phyloP scores from a whole-genome alignment of 768 basidiomycete genomes.

The Saitozyma podzolica region DNA sequence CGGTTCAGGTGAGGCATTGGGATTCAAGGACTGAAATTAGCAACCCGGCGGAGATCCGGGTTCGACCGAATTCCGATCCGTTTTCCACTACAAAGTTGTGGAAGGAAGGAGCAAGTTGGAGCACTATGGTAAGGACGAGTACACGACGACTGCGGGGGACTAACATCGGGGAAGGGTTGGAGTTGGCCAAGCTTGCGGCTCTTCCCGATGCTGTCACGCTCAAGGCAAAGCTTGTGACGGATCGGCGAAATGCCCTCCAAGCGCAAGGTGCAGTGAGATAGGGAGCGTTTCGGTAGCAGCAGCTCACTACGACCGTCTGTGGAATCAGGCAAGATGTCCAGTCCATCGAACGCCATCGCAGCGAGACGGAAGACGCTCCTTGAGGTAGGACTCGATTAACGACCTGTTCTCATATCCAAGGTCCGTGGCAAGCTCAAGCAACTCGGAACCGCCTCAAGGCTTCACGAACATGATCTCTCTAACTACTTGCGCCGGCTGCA shows the following conservation, averaged over 20 bases:
- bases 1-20: slow-evolving; percentile 64
- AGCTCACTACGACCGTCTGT: background rate
- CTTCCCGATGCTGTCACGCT: slow-evolving; percentile 76
- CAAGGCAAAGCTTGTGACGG: slow-evolving; percentile 62
- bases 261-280: slow-evolving; percentile 57
- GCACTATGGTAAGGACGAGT: slow-evolving; percentile 47
- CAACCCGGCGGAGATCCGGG: slow-evolving; percentile 17
- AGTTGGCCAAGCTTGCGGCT: slow-evolving; percentile 83
- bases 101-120: slow-evolving; percentile 41
- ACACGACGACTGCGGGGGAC: background rate
- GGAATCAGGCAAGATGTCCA: background rate
- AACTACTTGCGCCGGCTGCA: background rate
- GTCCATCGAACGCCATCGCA: slow-evolving; percentile 4
- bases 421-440: too few species aligned
- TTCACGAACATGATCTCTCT: background rate
- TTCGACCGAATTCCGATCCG: slow-evolving; percentile 33
- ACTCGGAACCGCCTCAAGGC: background rate
- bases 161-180: slow-evolving; percentile 63
- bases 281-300: background rate
- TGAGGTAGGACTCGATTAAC: background rate
- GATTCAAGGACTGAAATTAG: background rate
- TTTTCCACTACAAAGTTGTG: slow-evolving; percentile 49
- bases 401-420: background rate
- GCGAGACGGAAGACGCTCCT: slow-evolving; percentile 1
- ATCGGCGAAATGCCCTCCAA: slow-evolving; percentile 57